Evolutionary conservation across 2,329 filamentous ascomycete species (phyloP).

Genomic region (Calonectria pseudoreteaudii): DNA sequence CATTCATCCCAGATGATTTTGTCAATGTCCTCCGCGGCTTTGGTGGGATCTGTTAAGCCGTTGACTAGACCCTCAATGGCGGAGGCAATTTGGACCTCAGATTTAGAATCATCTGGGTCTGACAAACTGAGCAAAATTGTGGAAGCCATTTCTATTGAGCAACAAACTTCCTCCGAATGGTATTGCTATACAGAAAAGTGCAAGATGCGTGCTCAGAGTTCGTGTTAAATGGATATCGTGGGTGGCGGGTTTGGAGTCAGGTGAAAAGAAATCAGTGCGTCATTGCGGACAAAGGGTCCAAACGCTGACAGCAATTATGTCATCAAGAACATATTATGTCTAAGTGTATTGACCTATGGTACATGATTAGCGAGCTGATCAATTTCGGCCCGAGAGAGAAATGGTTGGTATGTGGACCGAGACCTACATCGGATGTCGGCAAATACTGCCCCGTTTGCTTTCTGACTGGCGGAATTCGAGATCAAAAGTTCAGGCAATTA

Average conservation of each 20-base stretch:
- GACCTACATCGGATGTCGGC: background rate
- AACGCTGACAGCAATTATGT: background rate
- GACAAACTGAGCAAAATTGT: background rate
- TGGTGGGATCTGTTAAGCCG: background rate
- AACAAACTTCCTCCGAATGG: background rate
- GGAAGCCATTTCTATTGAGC: background rate
- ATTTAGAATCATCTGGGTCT: background rate
- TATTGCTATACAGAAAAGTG: background rate
- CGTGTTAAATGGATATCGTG: background rate
- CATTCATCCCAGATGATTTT: background rate
- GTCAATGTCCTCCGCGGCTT: background rate
- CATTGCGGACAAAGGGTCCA: background rate
- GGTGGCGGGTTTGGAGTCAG: background rate
- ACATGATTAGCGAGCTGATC: background rate
- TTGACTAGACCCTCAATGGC: background rate
- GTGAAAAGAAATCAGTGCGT: background rate
- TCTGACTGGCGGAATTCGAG: background rate
- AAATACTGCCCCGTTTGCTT: background rate
- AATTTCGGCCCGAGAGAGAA: background rate
- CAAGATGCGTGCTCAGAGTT: background rate
- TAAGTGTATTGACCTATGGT: background rate
- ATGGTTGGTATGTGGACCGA: background rate
- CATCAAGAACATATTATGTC: background rate
- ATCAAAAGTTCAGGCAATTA: background rate
- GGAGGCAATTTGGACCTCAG: background rate